A percentile compares a stretch with the other conserved stretches of the same genome.
Evolutionary conservation across 441 rosid genomes (phyloP).

Genomic region (Eruca vesicaria): DNA sequence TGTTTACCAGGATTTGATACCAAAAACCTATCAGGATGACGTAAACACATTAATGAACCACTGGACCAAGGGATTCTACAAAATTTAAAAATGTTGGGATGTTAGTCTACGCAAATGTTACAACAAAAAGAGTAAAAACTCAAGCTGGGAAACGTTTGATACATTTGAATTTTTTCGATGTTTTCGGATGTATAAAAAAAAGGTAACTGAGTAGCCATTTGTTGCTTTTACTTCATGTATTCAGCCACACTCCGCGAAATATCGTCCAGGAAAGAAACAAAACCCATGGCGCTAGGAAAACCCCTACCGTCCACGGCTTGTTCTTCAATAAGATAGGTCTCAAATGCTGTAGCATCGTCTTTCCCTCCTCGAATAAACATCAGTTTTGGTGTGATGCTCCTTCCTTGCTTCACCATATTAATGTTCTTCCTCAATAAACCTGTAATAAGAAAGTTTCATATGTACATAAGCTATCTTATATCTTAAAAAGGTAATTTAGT

Average conservation of each 20-base stretch:
- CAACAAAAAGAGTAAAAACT: slow-evolving; percentile 22
- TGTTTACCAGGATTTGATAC: too few relatives aligned
- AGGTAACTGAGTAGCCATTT: neutral
- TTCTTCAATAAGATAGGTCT: slow-evolving; percentile 92
- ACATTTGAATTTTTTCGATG: neutral
- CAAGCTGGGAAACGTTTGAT: neutral
- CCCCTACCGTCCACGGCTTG: slow-evolving; percentile 93
- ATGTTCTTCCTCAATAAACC: slow-evolving; percentile 79
- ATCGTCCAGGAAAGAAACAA: slow-evolving; percentile 90
- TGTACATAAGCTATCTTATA: neutral
- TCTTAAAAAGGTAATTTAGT: neutral
- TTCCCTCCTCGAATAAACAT: slow-evolving; percentile 80
- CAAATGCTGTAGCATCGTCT: slow-evolving; percentile 79
- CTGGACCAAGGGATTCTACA: neutral
- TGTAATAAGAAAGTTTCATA: slow-evolving; percentile 13
- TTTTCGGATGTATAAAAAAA: neutral
- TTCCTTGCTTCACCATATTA: slow-evolving; percentile 84
- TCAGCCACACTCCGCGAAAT: slow-evolving; percentile 76
- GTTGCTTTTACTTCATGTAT: slow-evolving; percentile 63
- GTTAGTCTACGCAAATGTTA: neutral
- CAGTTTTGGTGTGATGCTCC: slow-evolving; percentile 85
- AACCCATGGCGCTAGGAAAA: slow-evolving; percentile 86
- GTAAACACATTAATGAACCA: neutral
- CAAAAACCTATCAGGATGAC: too few relatives aligned
- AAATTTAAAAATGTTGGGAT: neutral